A percentile compares a stretch with the other conserved stretches of the same genome.
Conservation (phyloP, 768 basidiomycete species). For the Auriscalpium microsporum region DNA sequence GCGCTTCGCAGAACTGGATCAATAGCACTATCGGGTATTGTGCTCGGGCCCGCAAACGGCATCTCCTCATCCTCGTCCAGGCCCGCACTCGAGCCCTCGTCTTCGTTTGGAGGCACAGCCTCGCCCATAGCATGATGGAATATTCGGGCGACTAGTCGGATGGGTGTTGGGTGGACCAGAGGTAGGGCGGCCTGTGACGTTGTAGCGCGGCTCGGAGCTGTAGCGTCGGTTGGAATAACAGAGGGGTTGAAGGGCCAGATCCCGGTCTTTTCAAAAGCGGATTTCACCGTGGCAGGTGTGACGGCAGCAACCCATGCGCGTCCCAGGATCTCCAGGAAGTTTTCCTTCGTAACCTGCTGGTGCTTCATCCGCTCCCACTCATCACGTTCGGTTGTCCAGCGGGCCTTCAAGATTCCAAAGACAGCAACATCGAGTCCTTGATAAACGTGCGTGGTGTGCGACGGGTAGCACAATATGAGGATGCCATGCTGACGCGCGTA, state of each 20-base stretch:
- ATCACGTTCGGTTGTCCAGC: constrained; percentile 5
- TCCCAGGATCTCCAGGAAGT: constrained; percentile 30
- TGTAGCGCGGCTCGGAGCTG: constrained; percentile 28
- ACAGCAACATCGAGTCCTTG: constrained; percentile 39
- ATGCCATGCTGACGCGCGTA: constrained; percentile 31
- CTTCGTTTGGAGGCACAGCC: background rate
- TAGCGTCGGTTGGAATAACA: constrained; percentile 24
- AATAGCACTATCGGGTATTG: background rate
- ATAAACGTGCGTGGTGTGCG: constrained; percentile 35
- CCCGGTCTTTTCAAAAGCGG: constrained; percentile 24
- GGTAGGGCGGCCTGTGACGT: constrained; percentile 18
- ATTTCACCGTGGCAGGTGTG: constrained; percentile 22
- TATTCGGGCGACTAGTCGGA: background rate
- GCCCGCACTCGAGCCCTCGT: too few species aligned
- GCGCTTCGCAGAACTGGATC: background rate
- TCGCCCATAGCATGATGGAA: background rate
- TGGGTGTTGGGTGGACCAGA: constrained; percentile 18
- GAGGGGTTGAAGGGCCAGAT: constrained; percentile 29
- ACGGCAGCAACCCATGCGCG: constrained; percentile 23
- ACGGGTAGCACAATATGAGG: constrained; percentile 34
- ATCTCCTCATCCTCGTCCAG: too few species aligned
- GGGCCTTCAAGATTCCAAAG: constrained; percentile 31
- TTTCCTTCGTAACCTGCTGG: constrained; percentile 17
- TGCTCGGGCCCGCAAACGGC: too few species aligned
- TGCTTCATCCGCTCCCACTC: constrained; percentile 2